Evolutionary conservation across 2,329 filamentous ascomycete species (phyloP), one percentile per base, ranked within the genome.

Genomic region (Penicillium sclerotigenum): DNA sequence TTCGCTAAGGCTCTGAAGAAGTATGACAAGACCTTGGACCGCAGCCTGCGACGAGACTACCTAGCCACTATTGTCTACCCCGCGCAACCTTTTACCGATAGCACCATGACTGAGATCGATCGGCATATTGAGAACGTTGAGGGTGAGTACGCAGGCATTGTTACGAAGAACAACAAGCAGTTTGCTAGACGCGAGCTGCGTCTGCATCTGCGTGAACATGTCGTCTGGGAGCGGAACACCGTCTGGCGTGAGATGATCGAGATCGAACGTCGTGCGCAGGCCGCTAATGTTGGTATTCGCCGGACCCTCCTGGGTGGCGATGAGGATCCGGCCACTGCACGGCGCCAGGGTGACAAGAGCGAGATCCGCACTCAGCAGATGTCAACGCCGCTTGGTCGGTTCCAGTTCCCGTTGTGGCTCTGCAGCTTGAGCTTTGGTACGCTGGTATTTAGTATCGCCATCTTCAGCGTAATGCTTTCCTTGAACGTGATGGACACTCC

Each of bases 161-260:
- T 95, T 52, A 95, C 91, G 0, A 84, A 87, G 40, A 91, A 91
- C 29, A 90, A 99, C 68, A 75, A 88, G 3, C 80, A 83, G 6
- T 77, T 88, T 13, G 92, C 94, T 5, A 90, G 87, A 67, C 87
- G 90, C 64, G 94, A 97, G 70, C 80, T 99, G 55, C 85, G 94
- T 52, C 84, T 96, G 29, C 92, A 99, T 69, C 82, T 99, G 26
- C 83, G 94, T 55, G 95, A 99, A 75, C 94, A 99, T 73, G 92
- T 99, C 20, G 93, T 97, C 0, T 99, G 94, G 95, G 95, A 99
- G 73, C 85, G 94, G 55, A 99, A 99, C 71, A 99, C 94, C 0
- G 94, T 99, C 18, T 99, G 94, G 94, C 83, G 95, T 76, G 94
- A 99, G 67, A 94, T 99, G 85, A 99, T 99, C 71, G 94, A 93